These are phyloP conservation scores for Tricharina praecox DNA, from an alignment of 495 filamentous ascomycete genomes.

Conservation along the genomic window DNA sequence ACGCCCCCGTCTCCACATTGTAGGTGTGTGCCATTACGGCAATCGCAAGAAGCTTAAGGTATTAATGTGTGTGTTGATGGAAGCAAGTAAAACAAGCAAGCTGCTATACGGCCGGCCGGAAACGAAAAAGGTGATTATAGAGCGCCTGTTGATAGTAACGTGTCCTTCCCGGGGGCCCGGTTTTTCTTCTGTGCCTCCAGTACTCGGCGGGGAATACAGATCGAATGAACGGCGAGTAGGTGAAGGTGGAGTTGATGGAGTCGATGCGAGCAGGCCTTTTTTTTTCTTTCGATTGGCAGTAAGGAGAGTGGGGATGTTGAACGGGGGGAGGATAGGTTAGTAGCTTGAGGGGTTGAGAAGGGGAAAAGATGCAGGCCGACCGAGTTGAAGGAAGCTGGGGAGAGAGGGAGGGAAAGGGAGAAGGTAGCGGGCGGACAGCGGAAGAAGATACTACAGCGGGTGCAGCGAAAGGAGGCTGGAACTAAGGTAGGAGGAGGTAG, in stretches of 20 bases:
- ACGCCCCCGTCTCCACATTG: slow-evolving; percentile 92
- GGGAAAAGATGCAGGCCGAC: background rate
- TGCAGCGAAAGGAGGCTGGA: slow-evolving; percentile 7
- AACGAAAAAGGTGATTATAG: background rate
- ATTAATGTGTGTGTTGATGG: too few relatives aligned
- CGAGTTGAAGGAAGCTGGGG: background rate
- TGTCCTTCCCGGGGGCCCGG: too few relatives aligned
- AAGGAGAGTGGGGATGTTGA: slow-evolving; percentile 1
- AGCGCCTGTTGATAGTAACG: too few relatives aligned
- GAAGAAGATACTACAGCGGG: too few relatives aligned
- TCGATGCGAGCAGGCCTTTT: too few relatives aligned
- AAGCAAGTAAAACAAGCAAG: background rate
- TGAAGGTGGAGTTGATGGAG: too few relatives aligned
- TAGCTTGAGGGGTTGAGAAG: background rate
- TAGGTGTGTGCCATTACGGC: slow-evolving; percentile 78
- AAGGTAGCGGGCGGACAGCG: too few relatives aligned
- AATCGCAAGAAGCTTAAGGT: background rate
- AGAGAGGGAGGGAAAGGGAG: background rate
- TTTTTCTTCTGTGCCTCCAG: too few relatives aligned
- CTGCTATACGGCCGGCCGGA: background rate
- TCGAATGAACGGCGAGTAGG: too few relatives aligned
- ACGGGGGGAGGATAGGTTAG: background rate
- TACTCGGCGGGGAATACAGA: too few relatives aligned
- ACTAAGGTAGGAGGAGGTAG: too few relatives aligned
- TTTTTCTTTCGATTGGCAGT: background rate